Conservation (phyloP, 208 protist species). For the Crithidia fasciculata region DNA sequence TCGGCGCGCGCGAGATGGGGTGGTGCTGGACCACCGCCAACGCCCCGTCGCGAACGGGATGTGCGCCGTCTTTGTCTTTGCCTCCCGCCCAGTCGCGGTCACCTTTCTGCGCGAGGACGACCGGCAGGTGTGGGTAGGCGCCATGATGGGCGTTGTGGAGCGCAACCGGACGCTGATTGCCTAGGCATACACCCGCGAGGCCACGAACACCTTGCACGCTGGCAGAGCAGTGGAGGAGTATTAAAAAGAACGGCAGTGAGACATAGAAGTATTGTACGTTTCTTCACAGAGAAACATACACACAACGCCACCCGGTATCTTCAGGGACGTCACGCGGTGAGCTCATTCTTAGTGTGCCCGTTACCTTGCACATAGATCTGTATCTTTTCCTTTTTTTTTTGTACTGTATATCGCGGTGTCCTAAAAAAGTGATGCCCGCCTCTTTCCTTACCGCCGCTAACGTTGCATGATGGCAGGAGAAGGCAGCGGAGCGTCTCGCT, state of each 20-base stretch:
- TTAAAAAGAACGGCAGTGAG: not conserved
- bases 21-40: constrained; percentile 47
- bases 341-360: too few species aligned
- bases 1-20: not conserved
- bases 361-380: not conserved
- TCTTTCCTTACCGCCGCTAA: too few species aligned
- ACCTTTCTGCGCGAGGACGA: constrained; percentile 68
- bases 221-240: not conserved
- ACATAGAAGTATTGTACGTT: constrained; percentile 13
- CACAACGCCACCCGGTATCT: too few species aligned
- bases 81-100: constrained; percentile 49
- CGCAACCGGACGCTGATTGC: constrained; percentile 44
- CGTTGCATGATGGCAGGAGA: too few species aligned
- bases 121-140: constrained; percentile 67
- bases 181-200: not conserved
- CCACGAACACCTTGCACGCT: not conserved
- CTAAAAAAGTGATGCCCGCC: too few species aligned
- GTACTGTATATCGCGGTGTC: not conserved
- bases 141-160: constrained; percentile 77
- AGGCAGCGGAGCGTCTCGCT: too few species aligned
- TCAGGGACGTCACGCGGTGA: too few species aligned
- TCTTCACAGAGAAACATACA: not conserved
- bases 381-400: constrained; percentile 33
- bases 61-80: constrained; percentile 69
- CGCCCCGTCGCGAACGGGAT: constrained; percentile 41